Evolutionary conservation across 805 yeast genomes (phyloP).

Genomic region (Starmerella potacharoeniae): DNA sequence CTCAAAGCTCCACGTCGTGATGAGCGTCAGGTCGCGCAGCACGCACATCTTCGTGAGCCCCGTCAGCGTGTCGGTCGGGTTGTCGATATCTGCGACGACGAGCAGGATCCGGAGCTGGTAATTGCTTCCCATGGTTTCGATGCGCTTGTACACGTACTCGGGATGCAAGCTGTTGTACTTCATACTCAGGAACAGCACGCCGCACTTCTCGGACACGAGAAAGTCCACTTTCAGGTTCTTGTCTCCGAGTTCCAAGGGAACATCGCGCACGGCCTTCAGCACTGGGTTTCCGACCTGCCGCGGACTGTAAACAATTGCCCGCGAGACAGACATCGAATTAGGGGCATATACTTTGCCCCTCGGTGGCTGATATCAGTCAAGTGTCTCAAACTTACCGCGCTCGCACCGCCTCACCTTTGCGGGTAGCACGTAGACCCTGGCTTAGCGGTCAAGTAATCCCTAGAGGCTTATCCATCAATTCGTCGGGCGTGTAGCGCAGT

Average conservation of each 20-base stretch:
- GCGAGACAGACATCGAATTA: neutral
- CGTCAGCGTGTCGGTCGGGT: constrained; percentile 28
- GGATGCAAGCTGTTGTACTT: constrained; percentile 32
- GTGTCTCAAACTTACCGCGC: too few species aligned
- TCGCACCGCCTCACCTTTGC: too few species aligned
- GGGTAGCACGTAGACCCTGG: too few species aligned
- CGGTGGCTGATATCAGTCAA: too few species aligned
- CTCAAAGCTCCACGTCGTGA: constrained; percentile 29
- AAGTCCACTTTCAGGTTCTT: constrained; percentile 30
- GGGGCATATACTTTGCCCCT: neutral
- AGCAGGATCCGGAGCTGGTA: constrained; percentile 28
- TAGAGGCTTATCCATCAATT: neutral
- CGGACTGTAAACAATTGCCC: constrained; percentile 17
- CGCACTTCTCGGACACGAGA: constrained; percentile 27
- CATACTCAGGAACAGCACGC: constrained; percentile 30
- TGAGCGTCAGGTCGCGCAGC: constrained; percentile 26
- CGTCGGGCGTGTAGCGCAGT: constrained; percentile 22
- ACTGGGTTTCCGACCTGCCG: constrained; percentile 27
- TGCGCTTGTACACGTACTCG: constrained; percentile 32
- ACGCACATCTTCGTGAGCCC: constrained; percentile 29
- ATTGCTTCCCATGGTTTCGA: constrained; percentile 27
- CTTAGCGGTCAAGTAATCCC: neutral
- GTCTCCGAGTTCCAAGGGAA: constrained; percentile 23
- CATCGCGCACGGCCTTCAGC: constrained; percentile 21
- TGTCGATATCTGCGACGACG: constrained; percentile 32